Base-by-base conservation (phyloP, 345 rosid species). In the Acer campestre region DNA sequence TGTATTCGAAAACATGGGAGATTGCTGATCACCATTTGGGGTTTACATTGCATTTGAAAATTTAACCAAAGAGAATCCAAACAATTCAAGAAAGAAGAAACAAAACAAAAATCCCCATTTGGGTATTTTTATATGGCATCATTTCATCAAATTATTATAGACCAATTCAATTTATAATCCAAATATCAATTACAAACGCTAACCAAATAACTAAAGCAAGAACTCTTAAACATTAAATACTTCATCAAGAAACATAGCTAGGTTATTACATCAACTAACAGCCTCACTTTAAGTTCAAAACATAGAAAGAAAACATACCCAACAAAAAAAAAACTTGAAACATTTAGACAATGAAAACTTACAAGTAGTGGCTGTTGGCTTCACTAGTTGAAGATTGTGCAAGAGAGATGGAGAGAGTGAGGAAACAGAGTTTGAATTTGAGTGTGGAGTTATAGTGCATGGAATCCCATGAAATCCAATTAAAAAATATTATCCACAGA, bases 401-500 rank as follows among this genome's bases (percentile, higher is more conserved):
- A 23, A 69, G 67, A 61, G 44, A 17, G 68, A 58, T 18, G 62
- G n/a, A 16, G 38, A 23, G 55, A 73, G 18, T 4, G 66, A 6
- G 29, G 25, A 20, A n/a, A 40, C 22, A 10, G 25, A 20, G 7
- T 27, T 49, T 49, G n/a, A 44, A 44, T 68, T 48, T 46, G 35
- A 20, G 72, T 46, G 64, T 29, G 18, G 13, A 11, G 22, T 20
- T 7, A 53, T 35, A 22, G 38, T 20, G 64, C 62, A 38, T 31
- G 71, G 42, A 8, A 48, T 31, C 27, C n/a, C 20, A 51, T 17
- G 48, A n/a, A 27, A 51, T 53, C 35, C 35, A 64, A 13, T 65
- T 16, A 18, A 53, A 65, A 49, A 51, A 29, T 49, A 65, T 51
- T 65, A 75, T 75, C 71, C 70, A 51, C 64, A 75, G 40, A 64